Conservation (phyloP, 345 rosid genomes). For the Rhodamnia argentea region DNA sequence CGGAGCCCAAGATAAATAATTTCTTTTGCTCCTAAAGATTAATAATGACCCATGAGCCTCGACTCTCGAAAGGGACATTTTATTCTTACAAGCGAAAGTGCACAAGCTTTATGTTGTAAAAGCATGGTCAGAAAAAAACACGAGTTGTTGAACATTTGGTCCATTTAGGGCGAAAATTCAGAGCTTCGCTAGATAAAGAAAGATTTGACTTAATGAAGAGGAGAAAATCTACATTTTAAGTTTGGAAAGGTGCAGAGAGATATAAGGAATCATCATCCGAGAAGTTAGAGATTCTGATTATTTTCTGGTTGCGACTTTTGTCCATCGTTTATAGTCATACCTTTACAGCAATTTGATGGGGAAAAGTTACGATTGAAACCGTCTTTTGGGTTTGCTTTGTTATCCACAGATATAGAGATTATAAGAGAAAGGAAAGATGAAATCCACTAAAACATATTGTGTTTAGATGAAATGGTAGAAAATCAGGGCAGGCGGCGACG, state of each 20-base stretch:
- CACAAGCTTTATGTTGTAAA: background rate
- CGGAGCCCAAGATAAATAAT: too few relatives aligned
- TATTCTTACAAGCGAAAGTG: background rate
- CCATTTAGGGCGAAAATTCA: background rate
- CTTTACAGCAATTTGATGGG: background rate
- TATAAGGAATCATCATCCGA: background rate
- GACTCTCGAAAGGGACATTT: background rate
- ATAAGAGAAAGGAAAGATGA: background rate
- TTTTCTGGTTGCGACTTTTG: too few relatives aligned
- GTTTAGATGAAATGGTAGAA: background rate
- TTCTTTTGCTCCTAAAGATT: background rate
- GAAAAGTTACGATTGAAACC: background rate
- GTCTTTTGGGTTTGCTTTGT: background rate
- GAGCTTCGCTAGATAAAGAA: background rate
- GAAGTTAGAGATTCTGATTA: background rate
- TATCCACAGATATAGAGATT: background rate
- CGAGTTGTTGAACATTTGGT: background rate
- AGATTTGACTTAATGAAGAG: background rate
- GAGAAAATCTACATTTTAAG: background rate
- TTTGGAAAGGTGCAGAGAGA: background rate
- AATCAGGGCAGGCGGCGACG: background rate
- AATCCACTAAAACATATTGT: background rate
- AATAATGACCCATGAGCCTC: background rate
- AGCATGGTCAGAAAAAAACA: background rate
- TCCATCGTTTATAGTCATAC: too few relatives aligned